phyloP scores from a whole-genome alignment of 768 basidiomycete genomes.

The Lyophyllum atratum region DNA sequence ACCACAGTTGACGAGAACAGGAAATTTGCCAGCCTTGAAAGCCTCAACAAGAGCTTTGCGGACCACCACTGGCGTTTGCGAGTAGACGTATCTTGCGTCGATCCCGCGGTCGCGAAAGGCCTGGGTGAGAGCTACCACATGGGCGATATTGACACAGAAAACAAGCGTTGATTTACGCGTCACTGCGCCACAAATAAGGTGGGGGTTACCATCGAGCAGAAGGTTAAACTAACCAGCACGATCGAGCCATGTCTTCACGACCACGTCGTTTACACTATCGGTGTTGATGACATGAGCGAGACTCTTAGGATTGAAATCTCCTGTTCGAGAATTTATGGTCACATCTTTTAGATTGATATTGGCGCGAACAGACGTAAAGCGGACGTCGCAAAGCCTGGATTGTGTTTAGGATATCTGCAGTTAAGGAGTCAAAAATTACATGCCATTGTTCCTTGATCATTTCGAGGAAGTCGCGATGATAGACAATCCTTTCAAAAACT shows the following conservation, averaged over 20 bases:
- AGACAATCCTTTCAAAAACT: slow-evolving; percentile 90
- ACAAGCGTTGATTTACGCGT: slow-evolving; percentile 84
- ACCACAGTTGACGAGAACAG: slow-evolving; percentile 92
- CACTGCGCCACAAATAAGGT: slow-evolving; percentile 30
- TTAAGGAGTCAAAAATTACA: slow-evolving; percentile 8
- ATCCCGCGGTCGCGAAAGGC: slow-evolving; percentile 74
- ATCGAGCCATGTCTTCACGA: slow-evolving; percentile 86
- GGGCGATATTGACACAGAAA: slow-evolving; percentile 87
- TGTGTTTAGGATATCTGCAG: slow-evolving; percentile 18
- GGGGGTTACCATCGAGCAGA: neutral
- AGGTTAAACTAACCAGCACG: slow-evolving; percentile 62
- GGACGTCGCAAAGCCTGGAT: slow-evolving; percentile 78
- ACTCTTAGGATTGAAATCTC: slow-evolving; percentile 81
- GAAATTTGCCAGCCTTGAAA: slow-evolving; percentile 75
- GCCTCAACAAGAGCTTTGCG: slow-evolving; percentile 62
- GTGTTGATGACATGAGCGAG: slow-evolving; percentile 86
- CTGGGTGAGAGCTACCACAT: slow-evolving; percentile 74
- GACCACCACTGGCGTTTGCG: slow-evolving; percentile 63
- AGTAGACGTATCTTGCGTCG: slow-evolving; percentile 82
- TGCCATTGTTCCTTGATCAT: slow-evolving; percentile 95
- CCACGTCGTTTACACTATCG: slow-evolving; percentile 69
- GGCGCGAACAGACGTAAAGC: slow-evolving; percentile 81
- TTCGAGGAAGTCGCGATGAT: slow-evolving; percentile 85
- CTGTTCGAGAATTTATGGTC: slow-evolving; percentile 62
- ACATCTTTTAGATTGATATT: slow-evolving; percentile 71